phyloP scores from a whole-genome alignment of 768 basidiomycete genomes.

The Leccinum obscurum region DNA sequence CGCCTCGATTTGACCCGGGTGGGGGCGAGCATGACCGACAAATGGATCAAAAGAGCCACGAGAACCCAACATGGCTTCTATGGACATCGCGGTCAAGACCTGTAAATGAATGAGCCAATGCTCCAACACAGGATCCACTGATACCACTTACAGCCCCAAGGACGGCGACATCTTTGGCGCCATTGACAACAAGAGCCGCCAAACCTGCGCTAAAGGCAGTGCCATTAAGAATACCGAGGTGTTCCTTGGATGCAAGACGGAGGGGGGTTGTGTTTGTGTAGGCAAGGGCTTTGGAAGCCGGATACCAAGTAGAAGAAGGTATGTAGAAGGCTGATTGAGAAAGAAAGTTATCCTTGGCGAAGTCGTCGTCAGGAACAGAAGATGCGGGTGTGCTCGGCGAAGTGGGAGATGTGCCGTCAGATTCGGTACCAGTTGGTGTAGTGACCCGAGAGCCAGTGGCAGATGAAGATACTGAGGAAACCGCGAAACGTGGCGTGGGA shows the following conservation, averaged over 20 bases:
- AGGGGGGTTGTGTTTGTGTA: slow-evolving; percentile 64
- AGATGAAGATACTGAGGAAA: slow-evolving; percentile 2
- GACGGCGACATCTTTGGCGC: slow-evolving; percentile 65
- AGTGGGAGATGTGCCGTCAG: slow-evolving; percentile 47
- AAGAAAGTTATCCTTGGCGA: slow-evolving; percentile 6
- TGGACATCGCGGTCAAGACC: slow-evolving; percentile 80
- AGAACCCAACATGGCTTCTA: slow-evolving; percentile 77
- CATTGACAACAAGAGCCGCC: slow-evolving; percentile 71
- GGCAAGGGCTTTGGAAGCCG: slow-evolving; percentile 50
- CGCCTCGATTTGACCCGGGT: slow-evolving; percentile 82
- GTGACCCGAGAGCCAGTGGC: slow-evolving; percentile 15
- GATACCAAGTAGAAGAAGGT: slow-evolving; percentile 11
- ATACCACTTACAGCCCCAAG: slow-evolving; percentile 41
- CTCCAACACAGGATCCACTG: neutral
- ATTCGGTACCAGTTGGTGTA: slow-evolving; percentile 19
- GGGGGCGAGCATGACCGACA: slow-evolving; percentile 74
- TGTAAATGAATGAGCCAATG: slow-evolving; percentile 30
- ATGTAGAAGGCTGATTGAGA: neutral
- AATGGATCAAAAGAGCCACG: slow-evolving; percentile 76
- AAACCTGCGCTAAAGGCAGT: slow-evolving; percentile 83
- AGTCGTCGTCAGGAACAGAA: slow-evolving; percentile 27
- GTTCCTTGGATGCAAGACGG: slow-evolving; percentile 71
- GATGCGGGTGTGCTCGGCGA: slow-evolving; percentile 39
- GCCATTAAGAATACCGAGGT: slow-evolving; percentile 80
- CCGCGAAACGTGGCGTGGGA: slow-evolving; percentile 16